Evolutionary conservation across 805 yeast species (phyloP).

Genomic region (Candida insectalens): DNA sequence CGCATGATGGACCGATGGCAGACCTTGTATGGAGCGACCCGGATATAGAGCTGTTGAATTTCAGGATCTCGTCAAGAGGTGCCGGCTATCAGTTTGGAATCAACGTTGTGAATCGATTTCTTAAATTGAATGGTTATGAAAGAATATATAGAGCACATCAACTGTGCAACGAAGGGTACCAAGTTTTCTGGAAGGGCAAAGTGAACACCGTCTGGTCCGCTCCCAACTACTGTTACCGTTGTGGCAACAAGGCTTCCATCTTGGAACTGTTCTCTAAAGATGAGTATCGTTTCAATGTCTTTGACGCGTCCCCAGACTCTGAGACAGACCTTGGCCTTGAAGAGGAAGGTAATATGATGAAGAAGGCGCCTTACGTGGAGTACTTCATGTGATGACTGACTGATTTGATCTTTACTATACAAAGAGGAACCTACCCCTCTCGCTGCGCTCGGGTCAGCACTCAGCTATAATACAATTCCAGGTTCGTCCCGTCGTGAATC

Average conservation of each 20-base stretch:
- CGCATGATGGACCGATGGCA: slow-evolving; percentile 99
- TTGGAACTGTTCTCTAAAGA: slow-evolving; percentile 64
- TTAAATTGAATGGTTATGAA: slow-evolving; percentile 65
- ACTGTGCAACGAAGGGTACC: slow-evolving; percentile 92
- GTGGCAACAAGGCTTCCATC: slow-evolving; percentile 98
- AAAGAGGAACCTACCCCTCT: too few relatives aligned
- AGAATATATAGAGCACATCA: slow-evolving; percentile 93
- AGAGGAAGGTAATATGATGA: slow-evolving; percentile 13
- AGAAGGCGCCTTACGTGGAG: slow-evolving; percentile 31
- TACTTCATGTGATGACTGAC: slow-evolving; percentile 27
- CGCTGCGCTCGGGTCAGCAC: too few relatives aligned
- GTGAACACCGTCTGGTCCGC: slow-evolving; percentile 98
- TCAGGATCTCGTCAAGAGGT: slow-evolving; percentile 87
- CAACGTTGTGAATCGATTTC: slow-evolving; percentile 81
- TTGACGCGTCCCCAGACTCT: slow-evolving; percentile 95
- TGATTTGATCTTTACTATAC: too few relatives aligned
- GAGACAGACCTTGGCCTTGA: slow-evolving; percentile 38
- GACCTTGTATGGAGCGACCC: slow-evolving; percentile 99
- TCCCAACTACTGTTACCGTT: slow-evolving; percentile 93
- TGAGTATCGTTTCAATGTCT: slow-evolving; percentile 68
- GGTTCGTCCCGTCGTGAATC: slow-evolving; percentile 77
- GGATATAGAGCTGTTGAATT: slow-evolving; percentile 70
- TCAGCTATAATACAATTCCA: slow-evolving; percentile 80
- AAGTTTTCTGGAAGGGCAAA: slow-evolving; percentile 80
- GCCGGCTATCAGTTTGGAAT: slow-evolving; percentile 96